A percentile compares a stretch with the other conserved stretches of the same genome.
These are phyloP conservation scores for Vachellia pachyceras DNA, from an alignment of 306 rosid genomes.

Conservation along the genomic window DNA sequence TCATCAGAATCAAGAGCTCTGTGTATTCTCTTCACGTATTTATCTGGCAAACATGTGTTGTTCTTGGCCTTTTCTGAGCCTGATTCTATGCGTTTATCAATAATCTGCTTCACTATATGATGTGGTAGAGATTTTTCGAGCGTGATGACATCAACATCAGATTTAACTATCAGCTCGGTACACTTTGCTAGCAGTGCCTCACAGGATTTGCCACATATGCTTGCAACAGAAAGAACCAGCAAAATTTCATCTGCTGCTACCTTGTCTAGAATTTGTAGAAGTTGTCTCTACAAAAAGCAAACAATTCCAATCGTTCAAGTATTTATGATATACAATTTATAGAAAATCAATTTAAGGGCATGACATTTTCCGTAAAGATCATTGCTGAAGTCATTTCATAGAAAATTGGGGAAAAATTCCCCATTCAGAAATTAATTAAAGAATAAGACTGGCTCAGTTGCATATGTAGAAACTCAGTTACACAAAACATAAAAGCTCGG, in stretches of 20 bases:
- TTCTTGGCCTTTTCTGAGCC: constrained; percentile 36
- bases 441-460: too few species aligned
- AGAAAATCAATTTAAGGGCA: neutral
- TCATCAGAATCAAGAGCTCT: constrained; percentile 76
- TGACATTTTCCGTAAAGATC: neutral
- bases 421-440: too few species aligned
- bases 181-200: constrained; percentile 45
- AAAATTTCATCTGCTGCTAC: constrained; percentile 53
- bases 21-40: constrained; percentile 66
- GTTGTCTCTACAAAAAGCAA: constrained; percentile 52
- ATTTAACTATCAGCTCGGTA: constrained; percentile 49
- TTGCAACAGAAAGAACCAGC: constrained; percentile 60
- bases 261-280: constrained; percentile 57
- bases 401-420: too few species aligned
- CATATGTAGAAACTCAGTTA: too few species aligned
- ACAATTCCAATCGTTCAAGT: constrained; percentile 15
- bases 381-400: too few species aligned
- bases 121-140: constrained; percentile 62
- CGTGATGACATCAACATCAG: constrained; percentile 50
- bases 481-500: too few species aligned
- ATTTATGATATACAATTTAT: neutral
- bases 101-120: constrained; percentile 45
- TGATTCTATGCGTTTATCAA: constrained; percentile 42
- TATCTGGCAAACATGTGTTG: constrained; percentile 33
- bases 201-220: constrained; percentile 52